Conservation (phyloP, 805 yeast genomes). For the Schwanniomyces occidentalis region DNA sequence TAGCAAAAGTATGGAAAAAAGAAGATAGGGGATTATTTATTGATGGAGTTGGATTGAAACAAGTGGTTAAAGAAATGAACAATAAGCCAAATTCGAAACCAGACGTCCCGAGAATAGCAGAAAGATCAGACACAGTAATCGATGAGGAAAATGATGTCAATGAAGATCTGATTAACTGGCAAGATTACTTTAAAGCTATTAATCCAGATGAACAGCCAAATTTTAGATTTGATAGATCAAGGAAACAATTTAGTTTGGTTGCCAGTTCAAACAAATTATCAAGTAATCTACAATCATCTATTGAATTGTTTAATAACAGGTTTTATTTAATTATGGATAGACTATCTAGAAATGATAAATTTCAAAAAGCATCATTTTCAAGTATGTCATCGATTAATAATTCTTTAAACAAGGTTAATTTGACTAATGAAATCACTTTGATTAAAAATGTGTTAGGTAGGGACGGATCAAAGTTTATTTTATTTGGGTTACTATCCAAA, state of each 20-base stretch:
- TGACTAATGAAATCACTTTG: constrained; percentile 52
- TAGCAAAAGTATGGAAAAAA: constrained; percentile 82
- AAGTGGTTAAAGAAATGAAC: constrained; percentile 59
- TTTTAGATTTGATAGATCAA: constrained; percentile 57
- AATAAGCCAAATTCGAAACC: constrained; percentile 3
- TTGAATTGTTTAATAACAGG: constrained; percentile 51
- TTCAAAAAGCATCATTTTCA: constrained; percentile 53
- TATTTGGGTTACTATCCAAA: constrained; percentile 73
- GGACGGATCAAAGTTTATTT: constrained; percentile 69
- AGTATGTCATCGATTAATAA: constrained; percentile 45
- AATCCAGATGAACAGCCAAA: constrained; percentile 65
- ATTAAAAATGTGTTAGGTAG: constrained; percentile 87
- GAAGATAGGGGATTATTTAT: constrained; percentile 86
- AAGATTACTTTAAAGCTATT: constrained; percentile 66
- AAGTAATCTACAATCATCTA: constrained; percentile 19
- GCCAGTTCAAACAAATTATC: constrained; percentile 9
- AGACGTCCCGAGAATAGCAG: constrained; percentile 4
- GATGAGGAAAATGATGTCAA: constrained; percentile 15
- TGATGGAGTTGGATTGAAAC: constrained; percentile 68
- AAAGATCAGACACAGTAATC: constrained; percentile 22
- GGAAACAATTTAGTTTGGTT: constrained; percentile 60
- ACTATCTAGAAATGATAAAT: constrained; percentile 70
- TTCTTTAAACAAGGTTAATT: constrained; percentile 11
- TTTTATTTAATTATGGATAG: constrained; percentile 69
- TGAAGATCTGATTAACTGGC: constrained; percentile 55